These are phyloP conservation scores for Pseudogymnoascus sp. DNA, from an alignment of 2,329 filamentous ascomycete species.

Conservation along the genomic window DNA sequence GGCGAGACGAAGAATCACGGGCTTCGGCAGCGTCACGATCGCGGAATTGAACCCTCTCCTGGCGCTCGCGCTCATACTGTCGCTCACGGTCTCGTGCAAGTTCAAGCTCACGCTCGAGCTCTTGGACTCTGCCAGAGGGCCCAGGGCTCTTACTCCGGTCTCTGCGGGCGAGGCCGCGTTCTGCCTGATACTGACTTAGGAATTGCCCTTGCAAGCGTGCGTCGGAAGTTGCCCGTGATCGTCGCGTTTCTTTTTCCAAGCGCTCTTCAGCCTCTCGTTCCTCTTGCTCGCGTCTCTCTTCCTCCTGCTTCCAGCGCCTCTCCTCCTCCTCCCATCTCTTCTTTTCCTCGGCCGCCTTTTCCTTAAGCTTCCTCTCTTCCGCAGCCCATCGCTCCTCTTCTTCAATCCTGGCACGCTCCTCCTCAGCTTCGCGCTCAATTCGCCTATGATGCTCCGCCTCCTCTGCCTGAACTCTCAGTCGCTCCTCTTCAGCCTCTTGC, in stretches of 20 bases:
- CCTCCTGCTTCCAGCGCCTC: conserved; percentile 66
- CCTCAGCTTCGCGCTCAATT: conserved; percentile 47
- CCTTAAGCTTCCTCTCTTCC: conserved; percentile 51
- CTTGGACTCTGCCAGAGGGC: conserved; percentile 59
- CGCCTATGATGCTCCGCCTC: conserved; percentile 42
- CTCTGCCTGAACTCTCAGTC: conserved; percentile 46
- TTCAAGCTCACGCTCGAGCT: conserved; percentile 69
- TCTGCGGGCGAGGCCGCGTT: conserved; percentile 43
- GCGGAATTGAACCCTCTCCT: conserved; percentile 34
- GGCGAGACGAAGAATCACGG: conserved; percentile 24
- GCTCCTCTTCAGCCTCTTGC: conserved; percentile 51
- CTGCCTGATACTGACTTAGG: conserved; percentile 76
- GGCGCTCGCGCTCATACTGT: conserved; percentile 54
- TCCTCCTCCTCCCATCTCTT: conserved; percentile 73
- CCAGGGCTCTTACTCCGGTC: conserved; percentile 32
- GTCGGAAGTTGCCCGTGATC: conserved; percentile 54
- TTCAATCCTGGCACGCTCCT: conserved; percentile 51
- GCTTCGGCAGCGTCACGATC: conserved; percentile 23
- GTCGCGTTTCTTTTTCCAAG: conserved; percentile 58
- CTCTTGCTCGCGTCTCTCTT: conserved; percentile 62
- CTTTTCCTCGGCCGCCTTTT: conserved; percentile 59
- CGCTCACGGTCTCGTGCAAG: conserved; percentile 60
- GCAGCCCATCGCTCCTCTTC: conserved; percentile 63
- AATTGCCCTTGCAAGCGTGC: conserved; percentile 71
- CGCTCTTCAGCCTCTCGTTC: conserved; percentile 65